Evolutionary conservation across 1,139 yeast genomes (phyloP).

Genomic region (Hanseniaspora uvarum): DNA sequence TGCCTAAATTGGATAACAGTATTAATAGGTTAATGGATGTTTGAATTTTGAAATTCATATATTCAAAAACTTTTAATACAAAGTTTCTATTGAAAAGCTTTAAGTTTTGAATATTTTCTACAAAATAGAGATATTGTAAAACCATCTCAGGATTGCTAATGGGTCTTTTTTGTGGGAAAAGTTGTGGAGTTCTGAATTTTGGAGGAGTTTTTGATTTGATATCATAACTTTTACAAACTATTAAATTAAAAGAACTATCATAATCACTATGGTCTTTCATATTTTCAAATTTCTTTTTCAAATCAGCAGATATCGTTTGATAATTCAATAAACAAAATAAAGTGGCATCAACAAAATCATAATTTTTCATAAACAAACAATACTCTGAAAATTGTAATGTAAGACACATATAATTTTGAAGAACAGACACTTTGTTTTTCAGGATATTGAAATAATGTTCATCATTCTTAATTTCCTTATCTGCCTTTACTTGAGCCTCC

Average conservation of each 20-base stretch:
- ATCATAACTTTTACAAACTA: not conserved
- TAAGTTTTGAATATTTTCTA: slow-evolving; percentile 16
- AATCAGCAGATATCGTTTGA: not conserved
- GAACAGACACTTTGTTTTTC: not conserved
- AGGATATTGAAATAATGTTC: not conserved
- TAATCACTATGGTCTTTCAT: not conserved
- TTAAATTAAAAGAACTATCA: not conserved
- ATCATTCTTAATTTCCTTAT: not conserved
- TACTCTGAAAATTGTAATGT: slow-evolving; percentile 6
- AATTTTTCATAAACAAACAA: not conserved
- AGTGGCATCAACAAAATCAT: not conserved
- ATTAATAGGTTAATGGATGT: slow-evolving; percentile 31
- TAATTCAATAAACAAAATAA: not conserved
- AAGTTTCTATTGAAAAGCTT: slow-evolving; percentile 29
- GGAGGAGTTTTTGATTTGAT: not conserved
- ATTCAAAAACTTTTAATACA: slow-evolving; percentile 33
- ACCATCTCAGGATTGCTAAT: not conserved
- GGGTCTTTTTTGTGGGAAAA: not conserved
- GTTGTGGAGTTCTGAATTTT: not conserved
- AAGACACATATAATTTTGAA: not conserved
- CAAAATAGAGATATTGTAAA: not conserved
- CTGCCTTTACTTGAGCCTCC: not conserved
- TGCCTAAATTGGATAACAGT: slow-evolving; percentile 27
- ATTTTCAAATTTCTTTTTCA: not conserved
- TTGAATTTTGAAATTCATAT: slow-evolving; percentile 36